Base-by-base conservation (phyloP, 1,284 basidiomycete genomes). In the Ustilago curta region DNA sequence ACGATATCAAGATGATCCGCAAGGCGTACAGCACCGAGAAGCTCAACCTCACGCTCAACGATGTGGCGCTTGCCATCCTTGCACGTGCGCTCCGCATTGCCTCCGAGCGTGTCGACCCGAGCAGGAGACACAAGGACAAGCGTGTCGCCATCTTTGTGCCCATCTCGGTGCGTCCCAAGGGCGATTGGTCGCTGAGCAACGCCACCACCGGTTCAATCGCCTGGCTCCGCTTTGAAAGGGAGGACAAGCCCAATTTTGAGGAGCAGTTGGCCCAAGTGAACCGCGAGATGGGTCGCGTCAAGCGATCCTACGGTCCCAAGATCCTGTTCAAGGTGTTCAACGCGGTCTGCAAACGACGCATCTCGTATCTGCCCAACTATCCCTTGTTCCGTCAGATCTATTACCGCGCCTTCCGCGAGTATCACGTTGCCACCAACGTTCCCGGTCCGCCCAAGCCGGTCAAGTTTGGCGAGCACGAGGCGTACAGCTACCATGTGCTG, bases 91-190 rank as follows among this genome's bases (percentile, higher is more conserved):
- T 84, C 44, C 70, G 77, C 25, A 76, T 81, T 56, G 80, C 80
- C n/a, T 77, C 82, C 4, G 77, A 80, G 53, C 64, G 73, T 7
- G 69, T 77, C 9, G 60, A 59, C n/a, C 64, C 67, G 8, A 57
- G 49, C 47, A 55, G 70, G 23, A 59, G 63, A 16, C 73, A 80
- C 61, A 74, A 69, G 50, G 83, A 83, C 61, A 78, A 80, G 55
- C 79, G 83, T n/a, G 75, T 82, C 8, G 82, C 83, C 47, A 71
- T 84, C 58, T 83, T 84, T 68, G 73, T 84, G 9, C 83, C 83
- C 35, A 82, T 84, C 61, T 78, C 74, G 21, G 60, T 79, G 29
- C 79, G 83, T 29, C 81, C 80, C 32, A 63, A 71, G 43, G 82
- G 82, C 23, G 77, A 84, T 53, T 84, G 82, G 81, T 72, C 73